Evolutionary conservation across 352 stramenopile species (phyloP).

Genomic region (Globisporangium cederbergense): DNA sequence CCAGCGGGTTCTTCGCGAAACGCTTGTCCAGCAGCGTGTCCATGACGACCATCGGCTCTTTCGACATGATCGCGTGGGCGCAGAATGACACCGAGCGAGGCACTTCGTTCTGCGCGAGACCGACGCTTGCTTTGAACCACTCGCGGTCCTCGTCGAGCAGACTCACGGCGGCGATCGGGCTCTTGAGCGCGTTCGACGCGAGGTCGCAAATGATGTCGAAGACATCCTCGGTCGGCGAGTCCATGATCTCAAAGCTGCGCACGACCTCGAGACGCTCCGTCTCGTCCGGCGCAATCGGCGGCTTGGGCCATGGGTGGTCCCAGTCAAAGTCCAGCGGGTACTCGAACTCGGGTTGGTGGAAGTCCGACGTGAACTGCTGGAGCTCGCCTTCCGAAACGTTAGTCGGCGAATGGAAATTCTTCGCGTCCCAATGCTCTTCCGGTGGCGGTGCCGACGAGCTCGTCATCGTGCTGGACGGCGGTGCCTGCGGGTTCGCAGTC

Average conservation of each 20-base stretch:
- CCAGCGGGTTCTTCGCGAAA: constrained; percentile 83
- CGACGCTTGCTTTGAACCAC: constrained; percentile 87
- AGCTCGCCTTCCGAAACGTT: constrained; percentile 76
- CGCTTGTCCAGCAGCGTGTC: constrained; percentile 84
- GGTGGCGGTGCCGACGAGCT: constrained; percentile 37
- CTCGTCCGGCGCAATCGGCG: constrained; percentile 64
- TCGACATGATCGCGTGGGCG: constrained; percentile 85
- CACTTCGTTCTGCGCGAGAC: constrained; percentile 82
- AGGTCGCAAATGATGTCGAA: constrained; percentile 90
- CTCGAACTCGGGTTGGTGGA: constrained; percentile 79
- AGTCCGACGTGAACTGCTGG: constrained; percentile 72
- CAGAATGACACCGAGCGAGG: constrained; percentile 86
- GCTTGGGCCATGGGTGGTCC: constrained; percentile 87
- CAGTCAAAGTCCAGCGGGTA: constrained; percentile 88
- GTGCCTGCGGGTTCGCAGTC: constrained; percentile 69
- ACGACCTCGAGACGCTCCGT: constrained; percentile 73
- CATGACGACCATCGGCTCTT: constrained; percentile 88
- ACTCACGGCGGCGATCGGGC: constrained; percentile 80
- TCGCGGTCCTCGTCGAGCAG: constrained; percentile 83
- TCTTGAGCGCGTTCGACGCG: constrained; percentile 83
- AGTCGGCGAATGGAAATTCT: constrained; percentile 82
- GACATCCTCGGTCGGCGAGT: constrained; percentile 81
- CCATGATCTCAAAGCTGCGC: constrained; percentile 84
- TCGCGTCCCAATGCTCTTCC: constrained; percentile 64
- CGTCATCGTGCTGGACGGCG: constrained; percentile 36